Evolutionary conservation across 257 asterid genomes (phyloP), one percentile per base, ranked within the genome.

Genomic region (Perilla frutescens): DNA sequence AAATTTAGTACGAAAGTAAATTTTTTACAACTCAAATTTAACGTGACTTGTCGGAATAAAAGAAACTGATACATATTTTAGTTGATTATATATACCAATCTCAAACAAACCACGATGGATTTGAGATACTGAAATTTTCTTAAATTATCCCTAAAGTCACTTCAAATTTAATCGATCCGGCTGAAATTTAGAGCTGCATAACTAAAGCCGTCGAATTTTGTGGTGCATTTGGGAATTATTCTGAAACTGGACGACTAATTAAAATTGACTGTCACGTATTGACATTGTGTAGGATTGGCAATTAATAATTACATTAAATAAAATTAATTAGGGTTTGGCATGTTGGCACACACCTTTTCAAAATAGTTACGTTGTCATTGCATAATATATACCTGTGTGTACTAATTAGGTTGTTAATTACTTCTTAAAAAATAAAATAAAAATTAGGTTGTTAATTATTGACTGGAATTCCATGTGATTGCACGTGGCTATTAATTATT

Each of bases 251-350:
- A 45, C 51, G 3, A 57, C 14, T 29, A 13, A 70, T 3, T 57
- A 44, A 26, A 11, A 64, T 29, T 3, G 4, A 5, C 43, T n/a
- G n/a, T 9, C 0, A 20, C 26, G 1, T 20, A 20, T 20, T 20
- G 7, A 37, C 34, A 26, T 59, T 34, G 70, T 14, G 39, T 60
- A 10, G 51, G 62, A 44, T 58, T 59, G 40, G 50, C 40, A 59
- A 58, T 44, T 44, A 44, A 45, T 10, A 39, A 69, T 20, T 20
- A 20, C 26, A 20, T 11, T 37, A 53, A 53, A 40, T 11, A 13
- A 32, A 40, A 40, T 31, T 62, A 73, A 53, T 12, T 73, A 54
- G 57, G 54, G 66, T 26, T 73, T 40, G 76, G 75, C 67, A 57
- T 71, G 68, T 47, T 72, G 76, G 69, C 51, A 40, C 71, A 43